These are phyloP conservation scores for Xylariaceae sp. DNA, from an alignment of 2,329 filamentous ascomycete species.

Conservation along the genomic window DNA sequence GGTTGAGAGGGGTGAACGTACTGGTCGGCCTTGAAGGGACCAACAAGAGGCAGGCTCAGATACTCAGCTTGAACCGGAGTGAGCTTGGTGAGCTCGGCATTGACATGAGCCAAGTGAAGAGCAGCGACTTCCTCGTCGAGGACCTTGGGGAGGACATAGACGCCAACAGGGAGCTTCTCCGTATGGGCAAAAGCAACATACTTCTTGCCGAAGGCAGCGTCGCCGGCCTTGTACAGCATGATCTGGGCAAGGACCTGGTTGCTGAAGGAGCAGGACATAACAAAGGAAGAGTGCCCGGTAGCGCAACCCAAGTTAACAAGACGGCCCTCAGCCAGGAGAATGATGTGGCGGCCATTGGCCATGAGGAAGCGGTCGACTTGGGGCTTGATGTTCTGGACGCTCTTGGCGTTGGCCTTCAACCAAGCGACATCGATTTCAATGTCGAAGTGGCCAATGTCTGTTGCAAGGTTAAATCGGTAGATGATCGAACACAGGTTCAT, in stretches of 20 bases:
- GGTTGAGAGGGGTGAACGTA: conserved; percentile 41
- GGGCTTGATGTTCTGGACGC: conserved; percentile 98
- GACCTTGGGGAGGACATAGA: conserved; percentile 98
- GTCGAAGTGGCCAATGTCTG: conserved; percentile 98
- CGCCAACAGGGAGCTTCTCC: conserved; percentile 83
- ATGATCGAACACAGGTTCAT: neutral
- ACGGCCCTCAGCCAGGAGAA: conserved; percentile 96
- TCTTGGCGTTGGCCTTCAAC: conserved; percentile 94
- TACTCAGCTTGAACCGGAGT: conserved; percentile 87
- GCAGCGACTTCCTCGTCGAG: conserved; percentile 97
- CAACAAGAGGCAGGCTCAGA: conserved; percentile 76
- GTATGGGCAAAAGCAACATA: conserved; percentile 93
- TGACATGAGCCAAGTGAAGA: conserved; percentile 88
- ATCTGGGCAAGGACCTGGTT: conserved; percentile 99
- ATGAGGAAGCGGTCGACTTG: conserved; percentile 98
- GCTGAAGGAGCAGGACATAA: conserved; percentile 99
- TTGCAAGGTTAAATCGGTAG: conserved; percentile 19
- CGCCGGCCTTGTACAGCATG: conserved; percentile 90
- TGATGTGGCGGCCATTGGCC: conserved; percentile 91
- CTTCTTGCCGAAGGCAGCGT: conserved; percentile 83
- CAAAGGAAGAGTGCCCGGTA: conserved; percentile 98
- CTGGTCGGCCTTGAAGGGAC: conserved; percentile 95
- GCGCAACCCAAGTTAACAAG: conserved; percentile 99
- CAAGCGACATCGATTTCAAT: conserved; percentile 99
- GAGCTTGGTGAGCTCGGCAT: conserved; percentile 87